phyloP scores from a whole-genome alignment of 2,329 filamentous ascomycete species.

The Atkinsonella texensis region DNA sequence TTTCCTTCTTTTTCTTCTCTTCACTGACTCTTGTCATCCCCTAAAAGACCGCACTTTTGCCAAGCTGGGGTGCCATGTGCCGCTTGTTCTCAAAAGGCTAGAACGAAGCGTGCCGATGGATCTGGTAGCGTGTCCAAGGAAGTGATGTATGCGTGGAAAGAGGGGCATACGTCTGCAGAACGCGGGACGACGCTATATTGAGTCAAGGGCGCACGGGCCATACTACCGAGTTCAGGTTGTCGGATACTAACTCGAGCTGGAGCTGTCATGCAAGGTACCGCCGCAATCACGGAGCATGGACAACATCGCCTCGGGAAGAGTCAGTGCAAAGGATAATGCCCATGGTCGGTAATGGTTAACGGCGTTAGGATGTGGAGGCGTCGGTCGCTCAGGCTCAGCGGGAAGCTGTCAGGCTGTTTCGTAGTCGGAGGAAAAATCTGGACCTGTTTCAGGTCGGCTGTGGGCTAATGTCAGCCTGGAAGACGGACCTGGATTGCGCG shows the following conservation, averaged over 20 bases:
- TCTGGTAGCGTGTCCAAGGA: neutral
- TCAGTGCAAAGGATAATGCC: neutral
- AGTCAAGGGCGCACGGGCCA: neutral
- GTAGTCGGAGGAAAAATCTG: slow-evolving; percentile 2
- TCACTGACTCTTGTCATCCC: neutral
- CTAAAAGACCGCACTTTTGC: neutral
- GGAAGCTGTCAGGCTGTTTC: slow-evolving; percentile 4
- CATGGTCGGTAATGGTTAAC: neutral
- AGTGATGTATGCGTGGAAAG: neutral
- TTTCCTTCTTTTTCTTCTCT: neutral
- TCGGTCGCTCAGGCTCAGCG: neutral
- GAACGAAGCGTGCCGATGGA: neutral
- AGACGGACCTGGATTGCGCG: slow-evolving; percentile 6
- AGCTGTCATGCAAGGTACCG: slow-evolving; percentile 13
- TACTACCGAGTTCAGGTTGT: neutral
- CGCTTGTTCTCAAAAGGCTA: neutral
- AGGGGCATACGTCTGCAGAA: neutral
- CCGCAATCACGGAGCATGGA: slow-evolving; percentile 7
- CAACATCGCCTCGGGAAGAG: neutral
- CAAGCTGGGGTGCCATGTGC: slow-evolving; percentile 4
- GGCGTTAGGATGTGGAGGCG: neutral
- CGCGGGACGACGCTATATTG: neutral
- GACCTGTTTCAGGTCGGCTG: slow-evolving; percentile 11
- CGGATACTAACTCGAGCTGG: neutral
- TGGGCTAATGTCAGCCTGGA: slow-evolving; percentile 9